Base-by-base conservation (phyloP, 176 grass and related monocot species). In the Microstegium vimineum region DNA sequence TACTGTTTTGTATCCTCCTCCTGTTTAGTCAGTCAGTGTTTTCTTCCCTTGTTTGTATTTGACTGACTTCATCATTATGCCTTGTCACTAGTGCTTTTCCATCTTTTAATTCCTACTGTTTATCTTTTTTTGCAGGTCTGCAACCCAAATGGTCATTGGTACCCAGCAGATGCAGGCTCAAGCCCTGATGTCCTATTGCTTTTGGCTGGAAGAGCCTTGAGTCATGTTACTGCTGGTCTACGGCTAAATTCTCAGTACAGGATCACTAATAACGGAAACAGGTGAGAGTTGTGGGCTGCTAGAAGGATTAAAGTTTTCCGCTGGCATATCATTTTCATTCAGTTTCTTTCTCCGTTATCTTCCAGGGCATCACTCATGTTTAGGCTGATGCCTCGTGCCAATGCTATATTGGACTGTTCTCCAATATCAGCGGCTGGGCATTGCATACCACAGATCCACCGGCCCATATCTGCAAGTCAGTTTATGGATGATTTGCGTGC, bases 61-160 rank as follows among this genome's bases (percentile, higher is more conserved):
- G 11, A 66, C 28, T 66, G 32, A 66, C 36, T 88, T 49, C 33
- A 2, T 22, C 66, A 17, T 75, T 82, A 60, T 68, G 46, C 35
- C 26, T 3, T 77, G n/a, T 10, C 14, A 7, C 35, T 66, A n/a
- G 16, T 62, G 38, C 23, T 36, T 35, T 35, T 70, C 40, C 30
- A 45, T 73, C 27, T 59, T n/a, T 74, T 41, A 35, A 46, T 71
- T 81, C 43, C 69, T 82, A 80, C 67, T 82, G 66, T 54, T 89
- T 75, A 76, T 65, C 31, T 76, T 90, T 26, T 85, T 88, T 87
- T 79, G 59, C 80, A 93, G 94, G 94, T 97, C 69, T 93, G 81
- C 73, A 78, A 96, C 75, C 81, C 90, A 83, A 91, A 93, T 85
- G 94, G 91, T 76, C 86, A 77, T 77, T 93, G 94, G 94, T 97